phyloP scores from a whole-genome alignment of 148 eudicot genomes.

The Chenopodium formosanum region DNA sequence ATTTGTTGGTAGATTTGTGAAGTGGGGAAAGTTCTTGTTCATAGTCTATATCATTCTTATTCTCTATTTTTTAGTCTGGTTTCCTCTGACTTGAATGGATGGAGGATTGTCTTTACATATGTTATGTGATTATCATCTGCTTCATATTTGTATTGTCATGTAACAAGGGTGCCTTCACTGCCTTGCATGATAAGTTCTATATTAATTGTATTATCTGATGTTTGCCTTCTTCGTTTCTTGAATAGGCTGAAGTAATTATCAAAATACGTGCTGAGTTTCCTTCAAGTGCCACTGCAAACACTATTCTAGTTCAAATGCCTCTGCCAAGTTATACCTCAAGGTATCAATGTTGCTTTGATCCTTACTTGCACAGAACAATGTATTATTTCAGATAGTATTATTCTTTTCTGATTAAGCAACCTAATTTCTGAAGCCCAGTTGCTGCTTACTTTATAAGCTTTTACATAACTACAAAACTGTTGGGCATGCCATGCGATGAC shows the following conservation, averaged over 20 bases:
- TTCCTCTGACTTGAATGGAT: not conserved
- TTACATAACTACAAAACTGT: not conserved
- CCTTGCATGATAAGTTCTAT: not conserved
- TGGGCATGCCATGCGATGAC: no score
- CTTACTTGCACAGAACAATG: not conserved
- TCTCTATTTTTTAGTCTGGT: not conserved
- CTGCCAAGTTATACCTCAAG: constrained; percentile 73
- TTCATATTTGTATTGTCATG: not conserved
- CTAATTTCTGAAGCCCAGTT: not conserved
- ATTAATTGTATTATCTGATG: not conserved
- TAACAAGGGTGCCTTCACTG: not conserved
- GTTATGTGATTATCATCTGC: not conserved
- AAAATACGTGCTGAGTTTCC: constrained; percentile 79
- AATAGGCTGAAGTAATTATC: constrained; percentile 77
- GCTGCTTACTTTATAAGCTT: not conserved
- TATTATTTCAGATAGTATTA: not conserved
- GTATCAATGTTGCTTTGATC: constrained; percentile 30
- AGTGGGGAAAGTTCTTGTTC: not conserved
- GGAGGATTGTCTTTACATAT: not conserved
- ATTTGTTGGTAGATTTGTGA: not conserved
- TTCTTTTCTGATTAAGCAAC: not conserved
- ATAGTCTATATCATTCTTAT: not conserved
- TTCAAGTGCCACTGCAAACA: constrained; percentile 70
- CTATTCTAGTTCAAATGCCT: constrained; percentile 78
- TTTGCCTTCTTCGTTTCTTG: constrained; percentile 14